Evolutionary conservation across 495 filamentous ascomycete species (phyloP), one percentile per base, ranked within the genome.

Genomic region (Penicillium canariense): DNA sequence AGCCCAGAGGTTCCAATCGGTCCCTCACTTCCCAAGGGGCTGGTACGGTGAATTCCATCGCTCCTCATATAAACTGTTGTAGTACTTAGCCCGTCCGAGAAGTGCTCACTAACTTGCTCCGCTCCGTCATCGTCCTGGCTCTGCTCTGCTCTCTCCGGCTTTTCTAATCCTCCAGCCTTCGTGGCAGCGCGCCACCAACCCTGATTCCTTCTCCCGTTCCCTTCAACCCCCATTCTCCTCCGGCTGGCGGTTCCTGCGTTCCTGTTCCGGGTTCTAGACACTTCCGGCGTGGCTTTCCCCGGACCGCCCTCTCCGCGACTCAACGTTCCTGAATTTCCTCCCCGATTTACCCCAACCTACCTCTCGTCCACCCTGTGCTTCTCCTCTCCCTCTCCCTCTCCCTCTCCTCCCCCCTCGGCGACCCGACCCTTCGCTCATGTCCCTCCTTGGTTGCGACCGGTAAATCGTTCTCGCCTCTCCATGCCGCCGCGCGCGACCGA

Each of bases 401-500:
- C 32, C 20, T 22, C 39, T 30, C 25, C 42, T 38, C 17, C 46
- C 25, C 48, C 49, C 52, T 54, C 31, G 39, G 43, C 7, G 2
- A 20, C 8, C 27, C 34, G 22, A 20, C 15, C 15, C 62, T 56
- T 57, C 51, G 48, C 57, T 26, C 52, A 60, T 50, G 53, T 39
- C 20, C 38, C 25, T 35, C 2, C 20, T 22, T 35, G 28, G 8
- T 20, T n/a, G 45, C 48, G 43, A 43, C 30, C 51, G 20, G 32
- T 47, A 38, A 50, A 9, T 2, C 26, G 1, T 34, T 44, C 31
- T 48, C 52, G 40, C 34, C 35, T 34, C 63, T 67, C 63, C 62
- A 74, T 76, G 73, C 71, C 58, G 67, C 58, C 59, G 59, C 58
- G 61, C 58, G 54, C 60, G 50, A 56, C 58, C 59, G 40, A 45